phyloP scores from a whole-genome alignment of 2,329 filamentous ascomycete genomes.

The Tolypocladium paradoxum region DNA sequence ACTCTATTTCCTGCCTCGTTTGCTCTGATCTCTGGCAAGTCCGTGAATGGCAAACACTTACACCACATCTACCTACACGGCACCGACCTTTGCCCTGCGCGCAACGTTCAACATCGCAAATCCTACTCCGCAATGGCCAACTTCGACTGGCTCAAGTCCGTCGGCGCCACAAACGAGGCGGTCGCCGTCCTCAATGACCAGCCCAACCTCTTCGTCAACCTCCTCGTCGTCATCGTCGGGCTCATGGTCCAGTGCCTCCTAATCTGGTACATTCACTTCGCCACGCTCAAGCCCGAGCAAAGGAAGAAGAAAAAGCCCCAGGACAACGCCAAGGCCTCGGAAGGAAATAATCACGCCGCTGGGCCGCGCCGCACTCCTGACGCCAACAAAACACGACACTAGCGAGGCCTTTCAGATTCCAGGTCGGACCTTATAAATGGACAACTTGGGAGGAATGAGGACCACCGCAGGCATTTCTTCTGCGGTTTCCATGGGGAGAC shows the following conservation, averaged over 20 bases:
- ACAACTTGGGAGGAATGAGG: too few species aligned
- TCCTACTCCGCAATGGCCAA: slow-evolving; percentile 29
- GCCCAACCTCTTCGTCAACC: slow-evolving; percentile 46
- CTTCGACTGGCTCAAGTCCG: slow-evolving; percentile 45
- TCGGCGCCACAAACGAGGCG: slow-evolving; percentile 47
- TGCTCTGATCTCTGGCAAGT: background rate
- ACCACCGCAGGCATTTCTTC: background rate
- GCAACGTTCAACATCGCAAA: too few species aligned
- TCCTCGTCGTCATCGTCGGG: slow-evolving; percentile 41
- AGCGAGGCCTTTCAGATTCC: background rate
- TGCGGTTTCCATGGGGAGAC: background rate
- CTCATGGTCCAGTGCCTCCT: slow-evolving; percentile 35
- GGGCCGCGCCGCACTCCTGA: background rate
- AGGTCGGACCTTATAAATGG: background rate
- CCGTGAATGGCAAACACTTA: background rate
- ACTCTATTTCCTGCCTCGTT: background rate
- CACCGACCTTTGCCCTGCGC: too few species aligned
- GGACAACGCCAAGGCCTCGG: slow-evolving; percentile 6
- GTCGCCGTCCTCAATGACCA: slow-evolving; percentile 52
- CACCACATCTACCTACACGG: background rate
- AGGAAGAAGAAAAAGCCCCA: slow-evolving; percentile 33
- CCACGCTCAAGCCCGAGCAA: slow-evolving; percentile 51
- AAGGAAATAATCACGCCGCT: background rate
- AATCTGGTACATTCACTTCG: slow-evolving; percentile 48
- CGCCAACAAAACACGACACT: background rate